Conservation (phyloP, 2,329 filamentous ascomycete species). For the Metarhizium brunneum region DNA sequence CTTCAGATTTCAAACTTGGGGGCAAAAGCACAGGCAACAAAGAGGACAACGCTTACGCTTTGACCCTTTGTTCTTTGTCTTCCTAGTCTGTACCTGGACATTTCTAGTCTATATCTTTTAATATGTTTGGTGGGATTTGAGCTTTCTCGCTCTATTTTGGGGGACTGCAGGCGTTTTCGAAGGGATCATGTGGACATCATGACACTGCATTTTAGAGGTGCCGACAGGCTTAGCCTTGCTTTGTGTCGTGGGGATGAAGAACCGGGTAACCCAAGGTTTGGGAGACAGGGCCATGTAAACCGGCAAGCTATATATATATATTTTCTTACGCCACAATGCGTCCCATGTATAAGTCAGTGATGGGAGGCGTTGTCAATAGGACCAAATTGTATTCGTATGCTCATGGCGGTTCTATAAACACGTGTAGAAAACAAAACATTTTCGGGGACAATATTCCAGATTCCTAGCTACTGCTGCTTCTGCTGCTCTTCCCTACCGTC, state of each 20-base stretch:
- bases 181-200: not conserved
- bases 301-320: not conserved
- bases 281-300: not conserved
- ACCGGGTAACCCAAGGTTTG: not conserved
- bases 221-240: not conserved
- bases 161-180: not conserved
- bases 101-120: not conserved
- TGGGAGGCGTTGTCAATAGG: not conserved
- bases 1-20: not conserved
- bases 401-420: not conserved
- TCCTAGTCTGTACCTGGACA: not conserved
- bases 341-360: not conserved
- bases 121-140: not conserved
- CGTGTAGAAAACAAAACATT: too few relatives aligned
- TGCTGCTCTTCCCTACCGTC: slow-evolving; percentile 60
- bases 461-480: not conserved
- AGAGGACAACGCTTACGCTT: not conserved
- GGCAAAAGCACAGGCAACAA: not conserved
- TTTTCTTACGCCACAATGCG: not conserved
- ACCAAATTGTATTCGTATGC: not conserved
- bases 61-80: not conserved
- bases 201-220: not conserved
- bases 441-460: too few relatives aligned
- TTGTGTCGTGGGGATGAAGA: not conserved
- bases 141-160: not conserved